Evolutionary conservation across 495 filamentous ascomycete genomes (phyloP).

Genomic region (Podospora comata): DNA sequence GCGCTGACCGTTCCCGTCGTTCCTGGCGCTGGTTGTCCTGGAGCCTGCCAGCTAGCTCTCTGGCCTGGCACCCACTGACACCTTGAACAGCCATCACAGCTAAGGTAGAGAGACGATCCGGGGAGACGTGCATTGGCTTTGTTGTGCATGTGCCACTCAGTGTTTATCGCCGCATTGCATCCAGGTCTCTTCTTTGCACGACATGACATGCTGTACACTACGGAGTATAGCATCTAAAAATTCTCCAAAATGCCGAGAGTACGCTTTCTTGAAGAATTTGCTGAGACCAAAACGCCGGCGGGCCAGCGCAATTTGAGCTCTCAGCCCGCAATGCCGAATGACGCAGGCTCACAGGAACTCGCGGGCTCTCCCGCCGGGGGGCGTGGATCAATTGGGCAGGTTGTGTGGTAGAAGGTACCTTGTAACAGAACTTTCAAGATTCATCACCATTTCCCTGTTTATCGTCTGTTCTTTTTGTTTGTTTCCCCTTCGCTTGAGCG

Average conservation of each 20-base stretch:
- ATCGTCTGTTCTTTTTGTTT: constrained; percentile 3
- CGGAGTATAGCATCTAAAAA: too few relatives aligned
- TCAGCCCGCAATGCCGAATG: constrained; percentile 1
- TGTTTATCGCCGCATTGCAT: not conserved
- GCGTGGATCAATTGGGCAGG: not conserved
- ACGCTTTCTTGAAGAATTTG: not conserved
- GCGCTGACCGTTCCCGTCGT: constrained; percentile 6
- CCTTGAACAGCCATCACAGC: not conserved
- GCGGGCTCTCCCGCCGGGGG: constrained; percentile 2
- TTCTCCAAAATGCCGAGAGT: not conserved
- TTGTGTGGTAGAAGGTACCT: too few relatives aligned
- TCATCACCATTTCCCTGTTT: constrained; percentile 2
- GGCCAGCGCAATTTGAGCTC: not conserved
- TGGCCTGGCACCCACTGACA: not conserved
- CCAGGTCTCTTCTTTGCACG: not conserved
- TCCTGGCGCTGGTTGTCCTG: not conserved
- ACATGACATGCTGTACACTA: not conserved
- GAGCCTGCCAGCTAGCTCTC: not conserved
- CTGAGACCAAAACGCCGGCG: not conserved
- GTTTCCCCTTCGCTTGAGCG: not conserved
- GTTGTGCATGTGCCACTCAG: not conserved
- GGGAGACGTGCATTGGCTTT: not conserved
- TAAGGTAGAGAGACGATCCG: not conserved
- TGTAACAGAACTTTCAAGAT: not conserved
- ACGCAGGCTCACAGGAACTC: constrained; percentile 7